phyloP scores from a whole-genome alignment of 106 monocot genomes.

The Allium sativum region DNA sequence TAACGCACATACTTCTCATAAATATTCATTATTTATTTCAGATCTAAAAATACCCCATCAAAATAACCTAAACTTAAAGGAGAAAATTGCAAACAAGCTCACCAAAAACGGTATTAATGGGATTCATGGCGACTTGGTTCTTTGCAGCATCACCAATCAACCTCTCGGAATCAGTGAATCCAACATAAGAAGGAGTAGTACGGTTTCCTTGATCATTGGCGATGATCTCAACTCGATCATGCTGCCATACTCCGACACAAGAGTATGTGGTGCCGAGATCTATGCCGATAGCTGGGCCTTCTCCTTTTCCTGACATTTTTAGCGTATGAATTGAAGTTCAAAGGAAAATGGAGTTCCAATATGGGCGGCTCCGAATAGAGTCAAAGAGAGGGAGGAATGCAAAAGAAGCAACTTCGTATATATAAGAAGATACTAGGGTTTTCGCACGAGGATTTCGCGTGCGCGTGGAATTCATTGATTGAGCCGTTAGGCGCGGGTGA shows the following conservation, averaged over 20 bases:
- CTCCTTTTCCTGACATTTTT: constrained; percentile 49
- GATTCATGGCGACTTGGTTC: constrained; percentile 75
- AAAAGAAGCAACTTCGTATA: not conserved
- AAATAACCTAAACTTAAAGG: not conserved
- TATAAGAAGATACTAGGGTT: not conserved
- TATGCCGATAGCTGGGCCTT: constrained; percentile 75
- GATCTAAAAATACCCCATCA: not conserved
- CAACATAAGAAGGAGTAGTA: constrained; percentile 71
- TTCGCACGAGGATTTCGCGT: not conserved
- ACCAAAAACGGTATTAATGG: constrained; percentile 78
- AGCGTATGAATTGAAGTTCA: not conserved
- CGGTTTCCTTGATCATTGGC: constrained; percentile 80
- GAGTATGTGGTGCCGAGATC: constrained; percentile 78
- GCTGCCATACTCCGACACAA: constrained; percentile 82
- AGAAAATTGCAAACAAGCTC: constrained; percentile 11
- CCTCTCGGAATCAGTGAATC: constrained; percentile 64
- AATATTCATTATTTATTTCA: not conserved
- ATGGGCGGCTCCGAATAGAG: not conserved
- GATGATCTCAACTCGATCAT: constrained; percentile 84
- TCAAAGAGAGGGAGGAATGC: not conserved
- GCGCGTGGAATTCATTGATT: not conserved
- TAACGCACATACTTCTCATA: not conserved
- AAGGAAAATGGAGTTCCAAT: not conserved
- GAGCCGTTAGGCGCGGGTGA: constrained; percentile 1
- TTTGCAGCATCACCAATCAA: constrained; percentile 19